Conservation (phyloP, 768 basidiomycete genomes). For the Amanita pseudoporphyria region DNA sequence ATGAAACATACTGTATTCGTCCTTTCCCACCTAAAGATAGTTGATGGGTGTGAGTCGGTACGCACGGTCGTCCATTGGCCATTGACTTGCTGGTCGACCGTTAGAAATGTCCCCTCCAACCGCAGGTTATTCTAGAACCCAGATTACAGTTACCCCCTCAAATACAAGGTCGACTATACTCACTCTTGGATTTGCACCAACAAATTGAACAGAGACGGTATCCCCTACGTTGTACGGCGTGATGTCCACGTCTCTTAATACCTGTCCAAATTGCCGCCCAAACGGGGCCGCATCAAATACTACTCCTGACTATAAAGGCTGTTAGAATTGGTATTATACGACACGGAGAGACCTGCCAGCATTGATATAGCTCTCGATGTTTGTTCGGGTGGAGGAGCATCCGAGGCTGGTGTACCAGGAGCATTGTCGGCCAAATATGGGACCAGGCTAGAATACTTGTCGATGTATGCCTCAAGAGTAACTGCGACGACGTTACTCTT, state of each 20-base stretch:
- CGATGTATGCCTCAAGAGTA: conserved; percentile 74
- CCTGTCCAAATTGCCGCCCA: conserved; percentile 51
- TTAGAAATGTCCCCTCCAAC: conserved; percentile 64
- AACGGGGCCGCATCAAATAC: conserved; percentile 49
- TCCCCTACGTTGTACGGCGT: conserved; percentile 44
- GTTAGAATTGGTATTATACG: background rate
- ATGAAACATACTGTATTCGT: conserved; percentile 36
- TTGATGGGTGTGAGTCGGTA: conserved; percentile 75
- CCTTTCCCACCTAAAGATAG: conserved; percentile 55
- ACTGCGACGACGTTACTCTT: conserved; percentile 24
- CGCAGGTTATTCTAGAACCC: conserved; percentile 59
- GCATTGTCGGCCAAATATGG: conserved; percentile 47
- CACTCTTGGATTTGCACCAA: conserved; percentile 73
- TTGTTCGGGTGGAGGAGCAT: conserved; percentile 55
- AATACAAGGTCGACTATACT: conserved; percentile 15
- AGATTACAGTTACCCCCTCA: conserved; percentile 4
- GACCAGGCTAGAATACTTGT: conserved; percentile 62
- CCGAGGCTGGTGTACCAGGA: conserved; percentile 42
- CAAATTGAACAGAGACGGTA: conserved; percentile 53
- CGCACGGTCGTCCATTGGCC: conserved; percentile 48
- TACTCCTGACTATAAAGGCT: conserved; percentile 39
- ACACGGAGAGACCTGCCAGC: conserved; percentile 30
- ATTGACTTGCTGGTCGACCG: conserved; percentile 43
- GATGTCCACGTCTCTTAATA: conserved; percentile 43
- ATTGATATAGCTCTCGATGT: conserved; percentile 59